Percentiles rank a stretch among this genome's conserved stretches.
Evolutionary conservation across 75 land plant genomes (phyloP).

Genomic region (Pinus taeda): DNA sequence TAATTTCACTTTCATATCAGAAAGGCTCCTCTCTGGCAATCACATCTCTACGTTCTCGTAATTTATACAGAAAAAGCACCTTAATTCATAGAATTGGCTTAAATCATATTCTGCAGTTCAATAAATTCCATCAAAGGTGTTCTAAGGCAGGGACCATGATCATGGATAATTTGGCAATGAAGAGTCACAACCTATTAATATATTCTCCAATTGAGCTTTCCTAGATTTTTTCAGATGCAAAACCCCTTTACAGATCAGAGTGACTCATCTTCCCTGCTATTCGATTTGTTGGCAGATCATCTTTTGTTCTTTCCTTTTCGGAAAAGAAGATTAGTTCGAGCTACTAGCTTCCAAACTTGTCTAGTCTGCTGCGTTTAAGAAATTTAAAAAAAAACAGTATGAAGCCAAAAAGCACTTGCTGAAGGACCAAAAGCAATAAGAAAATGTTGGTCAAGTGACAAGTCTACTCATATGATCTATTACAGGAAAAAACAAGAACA

Average conservation of each 20-base stretch:
- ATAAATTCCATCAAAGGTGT: background rate
- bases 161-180: background rate
- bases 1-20: no score
- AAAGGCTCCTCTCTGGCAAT: no score
- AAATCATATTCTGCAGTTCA: background rate
- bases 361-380: no score
- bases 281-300: no score
- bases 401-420: background rate
- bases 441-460: background rate
- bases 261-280: no score
- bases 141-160: background rate
- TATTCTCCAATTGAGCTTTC: background rate
- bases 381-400: background rate
- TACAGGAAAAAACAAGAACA: background rate
- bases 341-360: no score
- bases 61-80: no score
- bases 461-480: background rate
- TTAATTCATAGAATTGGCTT: background rate
- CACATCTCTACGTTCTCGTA: no score
- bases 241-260: background rate
- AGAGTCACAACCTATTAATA: background rate
- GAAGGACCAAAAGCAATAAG: background rate
- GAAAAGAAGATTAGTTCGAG: no score
- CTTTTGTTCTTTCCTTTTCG: no score
- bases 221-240: background rate